A percentile compares a stretch with the other conserved stretches of the same genome.
These are phyloP conservation scores for Marchantia paleacea DNA, from an alignment of 225 moss, liverwort and hornwort species.

Conservation along the genomic window DNA sequence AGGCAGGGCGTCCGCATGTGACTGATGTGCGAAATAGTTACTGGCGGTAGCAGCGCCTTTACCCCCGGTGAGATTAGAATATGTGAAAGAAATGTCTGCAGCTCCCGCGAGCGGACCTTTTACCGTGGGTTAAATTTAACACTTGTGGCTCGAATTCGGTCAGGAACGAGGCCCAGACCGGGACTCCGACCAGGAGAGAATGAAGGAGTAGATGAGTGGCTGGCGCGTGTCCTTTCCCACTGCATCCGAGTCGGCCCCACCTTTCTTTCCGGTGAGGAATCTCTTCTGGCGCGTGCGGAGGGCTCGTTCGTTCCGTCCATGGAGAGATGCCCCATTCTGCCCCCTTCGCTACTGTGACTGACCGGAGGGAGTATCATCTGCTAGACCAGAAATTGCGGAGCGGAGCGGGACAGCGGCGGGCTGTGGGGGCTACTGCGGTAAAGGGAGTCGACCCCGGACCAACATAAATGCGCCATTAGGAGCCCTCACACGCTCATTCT, in stretches of 20 bases:
- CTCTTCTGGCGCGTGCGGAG: background rate
- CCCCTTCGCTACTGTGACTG: background rate
- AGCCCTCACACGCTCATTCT: background rate
- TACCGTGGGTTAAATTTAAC: background rate
- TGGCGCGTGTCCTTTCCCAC: background rate
- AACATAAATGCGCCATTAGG: conserved; percentile 1
- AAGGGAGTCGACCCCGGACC: background rate
- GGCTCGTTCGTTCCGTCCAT: conserved; percentile 1
- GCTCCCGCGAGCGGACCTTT: background rate
- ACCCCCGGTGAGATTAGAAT: too few relatives aligned
- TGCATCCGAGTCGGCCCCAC: background rate
- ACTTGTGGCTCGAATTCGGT: background rate
- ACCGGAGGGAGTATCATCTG: background rate
- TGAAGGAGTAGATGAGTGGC: background rate
- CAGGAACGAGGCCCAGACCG: background rate
- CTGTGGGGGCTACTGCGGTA: background rate
- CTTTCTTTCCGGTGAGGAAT: background rate
- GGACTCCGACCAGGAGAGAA: background rate
- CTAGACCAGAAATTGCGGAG: background rate
- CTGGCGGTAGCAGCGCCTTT: too few relatives aligned
- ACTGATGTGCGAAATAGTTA: too few relatives aligned
- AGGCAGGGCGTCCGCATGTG: too few relatives aligned
- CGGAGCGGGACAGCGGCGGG: background rate
- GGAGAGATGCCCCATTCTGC: background rate
- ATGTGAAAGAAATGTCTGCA: too few relatives aligned